These are phyloP conservation scores for Phytophthora fragariaefolia DNA, from an alignment of 352 stramenopile genomes.

Conservation along the genomic window DNA sequence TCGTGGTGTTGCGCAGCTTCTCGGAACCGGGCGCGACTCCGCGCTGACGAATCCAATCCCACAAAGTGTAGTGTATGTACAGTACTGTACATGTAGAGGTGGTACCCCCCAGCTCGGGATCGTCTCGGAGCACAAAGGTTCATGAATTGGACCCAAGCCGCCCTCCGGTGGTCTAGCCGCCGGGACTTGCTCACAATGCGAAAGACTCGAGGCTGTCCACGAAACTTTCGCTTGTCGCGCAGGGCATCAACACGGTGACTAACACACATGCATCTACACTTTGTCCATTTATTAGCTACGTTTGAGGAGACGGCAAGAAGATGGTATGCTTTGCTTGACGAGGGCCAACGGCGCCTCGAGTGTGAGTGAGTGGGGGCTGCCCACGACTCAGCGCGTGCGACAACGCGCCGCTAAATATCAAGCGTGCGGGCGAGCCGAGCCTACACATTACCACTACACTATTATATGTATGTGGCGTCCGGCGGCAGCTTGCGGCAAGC, in stretches of 20 bases:
- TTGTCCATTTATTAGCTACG: conserved; percentile 6
- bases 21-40: no score
- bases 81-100: conserved; percentile 28
- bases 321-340: conserved; percentile 30
- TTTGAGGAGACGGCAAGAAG: conserved; percentile 32
- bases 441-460: no score
- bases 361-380: conserved; percentile 28
- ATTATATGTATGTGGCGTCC: no score
- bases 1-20: conserved; percentile 23
- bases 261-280: no score
- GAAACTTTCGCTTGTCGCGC: conserved; percentile 23
- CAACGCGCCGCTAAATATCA: conserved; percentile 12
- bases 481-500: no score
- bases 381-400: conserved; percentile 15
- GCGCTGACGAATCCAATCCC: no score
- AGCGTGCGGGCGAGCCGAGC: no score
- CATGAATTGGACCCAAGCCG: conserved; percentile 11
- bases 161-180: conserved; percentile 24
- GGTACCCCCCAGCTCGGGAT: conserved; percentile 21
- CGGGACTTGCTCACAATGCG: conserved; percentile 14
- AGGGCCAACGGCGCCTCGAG: conserved; percentile 15
- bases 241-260: conserved; percentile 19
- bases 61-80: no score
- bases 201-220: conserved; percentile 27
- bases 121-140: neutral